Conservation (phyloP, 441 rosid species). For the Metrosideros polymorpha region DNA sequence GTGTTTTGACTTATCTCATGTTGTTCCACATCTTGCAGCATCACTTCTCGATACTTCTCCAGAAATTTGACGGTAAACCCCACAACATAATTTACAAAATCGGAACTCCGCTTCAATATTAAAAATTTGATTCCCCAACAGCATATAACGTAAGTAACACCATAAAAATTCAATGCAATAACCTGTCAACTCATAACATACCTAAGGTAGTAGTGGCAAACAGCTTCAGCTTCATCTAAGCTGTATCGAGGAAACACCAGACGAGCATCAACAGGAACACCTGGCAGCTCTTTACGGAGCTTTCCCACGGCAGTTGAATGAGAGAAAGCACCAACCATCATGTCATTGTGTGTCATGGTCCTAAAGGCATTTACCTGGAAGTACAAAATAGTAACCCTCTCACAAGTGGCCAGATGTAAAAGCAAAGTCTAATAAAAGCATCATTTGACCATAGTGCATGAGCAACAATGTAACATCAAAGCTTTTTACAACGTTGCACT, state of each 20-base stretch:
- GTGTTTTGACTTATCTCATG: neutral
- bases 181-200: constrained; percentile 9
- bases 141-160: neutral
- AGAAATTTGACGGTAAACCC: neutral
- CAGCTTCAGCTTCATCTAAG: constrained; percentile 78
- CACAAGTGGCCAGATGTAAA: neutral
- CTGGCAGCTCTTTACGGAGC: constrained; percentile 80
- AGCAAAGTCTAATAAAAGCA: neutral
- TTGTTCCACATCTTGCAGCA: neutral
- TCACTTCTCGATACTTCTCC: neutral
- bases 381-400: neutral
- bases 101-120: neutral
- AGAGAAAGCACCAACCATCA: constrained; percentile 97
- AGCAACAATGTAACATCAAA: neutral
- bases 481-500: neutral
- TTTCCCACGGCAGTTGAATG: constrained; percentile 98
- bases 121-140: neutral
- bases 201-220: constrained; percentile 91
- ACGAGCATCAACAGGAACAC: constrained; percentile 80
- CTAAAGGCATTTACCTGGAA: constrained; percentile 89
- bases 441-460: neutral
- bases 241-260: constrained; percentile 53
- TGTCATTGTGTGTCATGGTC: constrained; percentile 81
- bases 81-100: neutral
- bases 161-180: neutral